Conservation (phyloP, 805 yeast species). For the Suhomyces canberraensis region DNA sequence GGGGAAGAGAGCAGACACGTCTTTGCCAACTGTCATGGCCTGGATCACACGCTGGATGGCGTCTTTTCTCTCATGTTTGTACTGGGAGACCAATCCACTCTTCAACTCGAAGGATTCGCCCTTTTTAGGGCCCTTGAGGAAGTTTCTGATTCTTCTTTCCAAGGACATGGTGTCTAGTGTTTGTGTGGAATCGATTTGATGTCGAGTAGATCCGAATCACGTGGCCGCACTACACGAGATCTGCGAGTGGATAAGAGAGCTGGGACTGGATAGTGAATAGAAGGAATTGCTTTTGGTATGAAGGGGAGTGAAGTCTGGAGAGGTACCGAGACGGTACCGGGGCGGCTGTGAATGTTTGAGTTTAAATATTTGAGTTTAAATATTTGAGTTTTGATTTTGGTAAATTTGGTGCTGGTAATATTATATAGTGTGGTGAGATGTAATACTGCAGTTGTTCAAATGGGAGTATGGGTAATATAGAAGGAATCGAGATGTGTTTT, state of each 20-base stretch:
- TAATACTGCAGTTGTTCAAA: too few species aligned
- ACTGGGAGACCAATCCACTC: slow-evolving; percentile 88
- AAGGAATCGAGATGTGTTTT: too few species aligned
- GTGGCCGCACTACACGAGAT: not conserved
- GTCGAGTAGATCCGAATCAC: slow-evolving; percentile 2
- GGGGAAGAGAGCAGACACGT: slow-evolving; percentile 90
- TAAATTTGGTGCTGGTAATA: too few species aligned
- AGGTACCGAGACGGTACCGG: too few species aligned
- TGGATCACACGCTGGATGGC: slow-evolving; percentile 96
- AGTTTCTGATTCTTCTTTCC: slow-evolving; percentile 42
- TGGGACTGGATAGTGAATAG: too few species aligned
- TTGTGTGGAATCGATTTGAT: slow-evolving; percentile 4
- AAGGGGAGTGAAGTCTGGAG: too few species aligned
- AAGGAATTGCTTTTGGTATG: too few species aligned
- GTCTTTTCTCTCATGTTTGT: slow-evolving; percentile 91
- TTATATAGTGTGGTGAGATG: too few species aligned
- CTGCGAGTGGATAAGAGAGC: not conserved
- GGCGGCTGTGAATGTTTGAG: too few species aligned
- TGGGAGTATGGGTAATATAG: too few species aligned
- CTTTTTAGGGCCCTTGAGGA: slow-evolving; percentile 43
- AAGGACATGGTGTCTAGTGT: slow-evolving; percentile 28
- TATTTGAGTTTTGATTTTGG: too few species aligned
- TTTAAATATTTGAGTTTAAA: too few species aligned
- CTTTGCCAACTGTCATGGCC: slow-evolving; percentile 98
- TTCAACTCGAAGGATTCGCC: slow-evolving; percentile 90